Evolutionary conservation across 805 yeast genomes (phyloP), one percentile per base, ranked within the genome.

Genomic region (Lipomyces starkeyi): DNA sequence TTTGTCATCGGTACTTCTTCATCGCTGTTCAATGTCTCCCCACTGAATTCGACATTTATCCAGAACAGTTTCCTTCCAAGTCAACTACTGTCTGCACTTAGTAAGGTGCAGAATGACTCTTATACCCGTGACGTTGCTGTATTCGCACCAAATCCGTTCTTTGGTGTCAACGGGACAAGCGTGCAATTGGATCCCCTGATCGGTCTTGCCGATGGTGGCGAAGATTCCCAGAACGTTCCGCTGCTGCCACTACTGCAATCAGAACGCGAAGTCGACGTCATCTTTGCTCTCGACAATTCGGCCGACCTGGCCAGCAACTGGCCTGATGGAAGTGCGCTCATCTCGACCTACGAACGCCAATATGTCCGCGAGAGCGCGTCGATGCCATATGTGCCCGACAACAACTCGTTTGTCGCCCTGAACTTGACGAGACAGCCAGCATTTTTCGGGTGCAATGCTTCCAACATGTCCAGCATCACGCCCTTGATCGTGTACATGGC

Each of bases 381-480:
- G 62, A 88, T 87, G 78, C 93, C 93, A 1, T 82, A 86, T 68
- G 88, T 89, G 62, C 93, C 93, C 1, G 86, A 82, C 70, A 76
- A 77, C 14, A 76, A 79, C 13, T 80, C 86, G 1, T 86, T 88
- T 72, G 59, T 82, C n/a, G 77, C 80, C 60, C 72, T 78, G 66
- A 85, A 86, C 63, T 80, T 89, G 64, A 84, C 85, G 9, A 80
- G 85, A 9, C 84, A 80, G 67, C 97, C 97, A 14, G 81, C 88
- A 0, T 91, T 92, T 78, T 90, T 93, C 75, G 97, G 98, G 3
- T 93, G 97, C 79, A 82, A 88, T 75, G 81, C 87, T 7, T 70
- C 77, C 3, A 87, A 88, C 74, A 79, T 70, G 27, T 65, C 76
- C 7, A 43, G 35, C 20, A 29, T 58, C 27, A 79, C 77, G 52